Evolutionary conservation across 1,284 basidiomycete genomes (phyloP).

Genomic region (Microbotryum violaceum): DNA sequence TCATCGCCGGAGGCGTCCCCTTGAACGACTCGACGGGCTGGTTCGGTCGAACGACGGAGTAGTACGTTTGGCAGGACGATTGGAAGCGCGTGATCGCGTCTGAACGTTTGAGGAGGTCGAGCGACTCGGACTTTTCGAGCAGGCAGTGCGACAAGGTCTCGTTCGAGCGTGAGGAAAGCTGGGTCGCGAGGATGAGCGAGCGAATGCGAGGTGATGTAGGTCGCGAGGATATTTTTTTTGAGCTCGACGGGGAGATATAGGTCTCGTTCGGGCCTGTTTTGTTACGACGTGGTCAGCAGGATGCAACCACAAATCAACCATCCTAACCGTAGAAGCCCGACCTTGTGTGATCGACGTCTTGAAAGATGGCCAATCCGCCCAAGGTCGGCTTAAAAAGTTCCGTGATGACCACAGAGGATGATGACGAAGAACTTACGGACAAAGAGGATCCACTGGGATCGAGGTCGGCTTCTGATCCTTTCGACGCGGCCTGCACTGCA

Average conservation of each 20-base stretch:
- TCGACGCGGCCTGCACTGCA: conserved; percentile 39
- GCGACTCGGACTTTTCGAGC: conserved; percentile 34
- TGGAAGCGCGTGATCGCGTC: conserved; percentile 53
- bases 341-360: conserved; percentile 45
- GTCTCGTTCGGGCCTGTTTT: conserved; percentile 31
- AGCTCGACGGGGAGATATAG: conserved; percentile 55
- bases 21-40: conserved; percentile 43
- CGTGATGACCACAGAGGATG: conserved; percentile 43
- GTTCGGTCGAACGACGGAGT: conserved; percentile 43
- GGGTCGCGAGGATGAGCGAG: conserved; percentile 61
- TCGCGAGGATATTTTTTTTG: conserved; percentile 51
- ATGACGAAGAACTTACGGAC: conserved; percentile 26
- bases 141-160: conserved; percentile 31
- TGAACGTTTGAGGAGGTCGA: conserved; percentile 61
- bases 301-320: conserved; percentile 41
- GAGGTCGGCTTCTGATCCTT: conserved; percentile 45
- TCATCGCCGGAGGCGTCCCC: conserved; percentile 61
- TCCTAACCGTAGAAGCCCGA: conserved; percentile 2
- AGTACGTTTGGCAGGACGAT: conserved; percentile 62
- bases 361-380: conserved; percentile 54
- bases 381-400: conserved; percentile 70
- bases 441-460: conserved; percentile 45
- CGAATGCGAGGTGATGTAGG: conserved; percentile 55
- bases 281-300: conserved; percentile 34
- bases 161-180: conserved; percentile 63